These are phyloP conservation scores for Aspergillus panamensis DNA, from an alignment of 495 filamentous ascomycete species.

Conservation along the genomic window DNA sequence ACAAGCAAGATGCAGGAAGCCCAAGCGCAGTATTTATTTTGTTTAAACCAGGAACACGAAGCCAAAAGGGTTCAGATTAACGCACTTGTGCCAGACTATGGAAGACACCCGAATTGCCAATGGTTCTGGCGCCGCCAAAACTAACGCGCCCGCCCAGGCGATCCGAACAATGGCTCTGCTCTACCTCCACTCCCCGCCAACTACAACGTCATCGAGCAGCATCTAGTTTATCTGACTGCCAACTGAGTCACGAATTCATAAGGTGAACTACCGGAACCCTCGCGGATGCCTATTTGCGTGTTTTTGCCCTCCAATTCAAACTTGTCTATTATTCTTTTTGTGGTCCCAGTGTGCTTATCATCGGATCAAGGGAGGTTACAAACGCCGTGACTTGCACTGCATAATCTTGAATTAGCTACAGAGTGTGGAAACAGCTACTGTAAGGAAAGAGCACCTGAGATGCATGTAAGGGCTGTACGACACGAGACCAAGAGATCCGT, in stretches of 20 bases:
- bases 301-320: no score
- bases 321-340: no score
- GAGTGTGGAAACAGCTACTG: no score
- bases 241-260: background rate
- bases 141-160: background rate
- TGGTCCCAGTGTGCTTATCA: no score
- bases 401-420: no score
- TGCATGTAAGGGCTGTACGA: no score
- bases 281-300: no score
- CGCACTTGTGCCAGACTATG: background rate
- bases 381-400: no score
- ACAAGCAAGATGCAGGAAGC: background rate
- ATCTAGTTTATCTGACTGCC: background rate
- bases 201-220: conserved; percentile 19
- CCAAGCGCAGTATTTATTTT: background rate
- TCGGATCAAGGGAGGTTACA: no score
- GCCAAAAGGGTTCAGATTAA: background rate
- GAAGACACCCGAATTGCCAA: background rate
- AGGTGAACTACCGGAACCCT: no score
- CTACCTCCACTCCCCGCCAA: background rate
- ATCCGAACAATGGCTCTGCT: conserved; percentile 4
- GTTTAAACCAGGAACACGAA: background rate
- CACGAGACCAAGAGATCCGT: no score
- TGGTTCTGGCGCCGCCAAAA: background rate
- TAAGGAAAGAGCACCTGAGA: no score